These are phyloP conservation scores for Mycena olivaceomarginata DNA, from an alignment of 768 basidiomycete species.

Conservation along the genomic window DNA sequence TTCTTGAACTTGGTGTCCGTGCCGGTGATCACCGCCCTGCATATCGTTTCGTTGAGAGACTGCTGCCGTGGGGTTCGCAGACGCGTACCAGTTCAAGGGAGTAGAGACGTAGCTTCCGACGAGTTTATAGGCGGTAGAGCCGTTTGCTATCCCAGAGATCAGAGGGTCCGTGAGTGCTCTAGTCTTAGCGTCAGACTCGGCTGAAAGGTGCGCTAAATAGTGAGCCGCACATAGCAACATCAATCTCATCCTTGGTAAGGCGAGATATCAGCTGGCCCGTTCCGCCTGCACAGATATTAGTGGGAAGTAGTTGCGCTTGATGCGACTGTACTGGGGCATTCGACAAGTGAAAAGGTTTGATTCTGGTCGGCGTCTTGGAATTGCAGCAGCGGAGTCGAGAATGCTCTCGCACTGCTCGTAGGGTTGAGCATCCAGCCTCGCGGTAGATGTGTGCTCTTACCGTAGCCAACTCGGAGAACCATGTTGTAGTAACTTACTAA, in stretches of 20 bases:
- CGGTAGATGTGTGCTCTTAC: conserved; percentile 49
- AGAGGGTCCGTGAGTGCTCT: conserved; percentile 94
- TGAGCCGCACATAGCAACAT: conserved; percentile 83
- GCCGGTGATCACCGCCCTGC: conserved; percentile 95
- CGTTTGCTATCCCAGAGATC: conserved; percentile 95
- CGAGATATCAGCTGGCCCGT: conserved; percentile 90
- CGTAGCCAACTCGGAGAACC: conserved; percentile 69
- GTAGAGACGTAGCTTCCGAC: conserved; percentile 95
- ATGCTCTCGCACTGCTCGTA: conserved; percentile 80
- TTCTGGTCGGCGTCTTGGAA: conserved; percentile 82
- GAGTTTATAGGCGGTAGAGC: conserved; percentile 91
- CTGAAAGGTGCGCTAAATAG: neutral
- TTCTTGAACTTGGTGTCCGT: conserved; percentile 80
- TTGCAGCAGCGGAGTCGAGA: conserved; percentile 94
- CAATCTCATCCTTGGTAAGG: conserved; percentile 85
- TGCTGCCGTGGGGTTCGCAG: neutral
- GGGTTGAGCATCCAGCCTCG: conserved; percentile 5
- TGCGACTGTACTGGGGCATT: conserved; percentile 85
- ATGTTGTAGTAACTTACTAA: conserved; percentile 51
- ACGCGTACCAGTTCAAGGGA: conserved; percentile 86
- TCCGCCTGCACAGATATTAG: conserved; percentile 73
- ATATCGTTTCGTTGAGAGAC: neutral
- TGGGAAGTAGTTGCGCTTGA: conserved; percentile 29
- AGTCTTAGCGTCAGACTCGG: conserved; percentile 30
- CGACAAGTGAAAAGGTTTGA: conserved; percentile 87